Evolutionary conservation across 208 protist genomes (phyloP), one percentile per base, ranked within the genome.

Genomic region (Leptomonas seymouri): DNA sequence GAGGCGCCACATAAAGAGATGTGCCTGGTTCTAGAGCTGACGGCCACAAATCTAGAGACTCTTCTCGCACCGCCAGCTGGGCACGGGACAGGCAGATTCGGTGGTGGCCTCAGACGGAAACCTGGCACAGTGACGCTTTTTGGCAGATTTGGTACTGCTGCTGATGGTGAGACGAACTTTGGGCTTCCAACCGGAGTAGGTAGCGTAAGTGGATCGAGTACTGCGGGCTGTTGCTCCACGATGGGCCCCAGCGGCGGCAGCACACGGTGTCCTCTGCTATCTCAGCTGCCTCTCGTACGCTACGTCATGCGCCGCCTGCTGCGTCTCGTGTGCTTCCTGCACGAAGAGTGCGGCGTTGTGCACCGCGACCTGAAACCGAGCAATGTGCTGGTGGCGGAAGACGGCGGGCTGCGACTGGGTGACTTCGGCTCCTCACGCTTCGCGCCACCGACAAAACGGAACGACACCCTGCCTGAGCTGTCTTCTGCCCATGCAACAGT

Each of bases 361-460:
- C 93, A 97, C 68, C 78, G 93, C 28, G 93, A 97, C 72, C 50
- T 97, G n/a, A 97, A 97, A 42, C 67, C 90, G 8, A 91, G 84
- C 61, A 97, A 97, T 60, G 72, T 97, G 45, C 81, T 97, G 34
- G 81, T 97, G 57, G 71, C 67, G 18, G 44, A 62, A 18, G 68
- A 84, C 20, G 91, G 89, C 28, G 76, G 73, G n/a, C 55, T 97
- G 48, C 87, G 91, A 12, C 74, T 97, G 16, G 79, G 82, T 20
- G 93, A 97, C 72, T 97, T 97, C 78, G 93, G 93, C 46, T 93
- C 85, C 34, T 86, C 90, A 3, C 79, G 93, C 20, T 80, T 96
- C 18, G 53, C 84, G 28, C 78, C 71, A 3, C 53, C 67, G 3
- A 11, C 39, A 31, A 1, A 6, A n/a, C 6, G 21, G 30, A 30